Evolutionary conservation across 192 early-diverging fungal genomes (phyloP).

Genomic region (Podila verticillata): DNA sequence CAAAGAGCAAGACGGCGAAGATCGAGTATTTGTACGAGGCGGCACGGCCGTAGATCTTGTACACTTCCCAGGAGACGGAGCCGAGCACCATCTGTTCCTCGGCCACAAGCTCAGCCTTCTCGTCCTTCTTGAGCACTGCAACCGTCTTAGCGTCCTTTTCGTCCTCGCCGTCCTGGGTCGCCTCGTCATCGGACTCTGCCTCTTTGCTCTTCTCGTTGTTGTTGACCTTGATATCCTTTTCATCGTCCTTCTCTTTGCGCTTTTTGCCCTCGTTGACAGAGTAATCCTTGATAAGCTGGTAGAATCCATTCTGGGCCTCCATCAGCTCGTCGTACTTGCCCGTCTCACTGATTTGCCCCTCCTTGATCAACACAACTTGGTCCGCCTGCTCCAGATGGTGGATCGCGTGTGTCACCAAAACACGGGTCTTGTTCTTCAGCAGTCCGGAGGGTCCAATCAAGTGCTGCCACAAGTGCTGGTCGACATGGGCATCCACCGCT

Average conservation of each 20-base stretch:
- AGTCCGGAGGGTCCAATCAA: constrained; percentile 86
- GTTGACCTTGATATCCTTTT: neutral
- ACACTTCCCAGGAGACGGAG: constrained; percentile 80
- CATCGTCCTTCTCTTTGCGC: constrained; percentile 3
- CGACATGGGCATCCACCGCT: constrained; percentile 70
- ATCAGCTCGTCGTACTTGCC: constrained; percentile 76
- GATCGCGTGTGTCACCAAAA: constrained; percentile 85
- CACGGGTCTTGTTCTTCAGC: constrained; percentile 75
- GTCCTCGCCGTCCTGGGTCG: constrained; percentile 57
- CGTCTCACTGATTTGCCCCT: constrained; percentile 74
- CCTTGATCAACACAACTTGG: constrained; percentile 71
- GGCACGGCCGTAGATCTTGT: constrained; percentile 79
- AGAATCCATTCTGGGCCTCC: constrained; percentile 61
- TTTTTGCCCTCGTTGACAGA: constrained; percentile 56
- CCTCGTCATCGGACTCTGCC: constrained; percentile 21
- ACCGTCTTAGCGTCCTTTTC: constrained; percentile 35
- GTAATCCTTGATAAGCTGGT: constrained; percentile 74
- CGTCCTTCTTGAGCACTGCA: constrained; percentile 16
- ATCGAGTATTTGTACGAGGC: constrained; percentile 66
- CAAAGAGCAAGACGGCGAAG: constrained; percentile 65
- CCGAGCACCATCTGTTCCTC: constrained; percentile 88
- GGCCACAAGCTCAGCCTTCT: constrained; percentile 70
- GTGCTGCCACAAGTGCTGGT: constrained; percentile 76
- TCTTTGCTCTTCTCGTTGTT: neutral
- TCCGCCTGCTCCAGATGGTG: constrained; percentile 74